phyloP scores from a whole-genome alignment of 345 rosid species.

The Salix suchowensis region DNA sequence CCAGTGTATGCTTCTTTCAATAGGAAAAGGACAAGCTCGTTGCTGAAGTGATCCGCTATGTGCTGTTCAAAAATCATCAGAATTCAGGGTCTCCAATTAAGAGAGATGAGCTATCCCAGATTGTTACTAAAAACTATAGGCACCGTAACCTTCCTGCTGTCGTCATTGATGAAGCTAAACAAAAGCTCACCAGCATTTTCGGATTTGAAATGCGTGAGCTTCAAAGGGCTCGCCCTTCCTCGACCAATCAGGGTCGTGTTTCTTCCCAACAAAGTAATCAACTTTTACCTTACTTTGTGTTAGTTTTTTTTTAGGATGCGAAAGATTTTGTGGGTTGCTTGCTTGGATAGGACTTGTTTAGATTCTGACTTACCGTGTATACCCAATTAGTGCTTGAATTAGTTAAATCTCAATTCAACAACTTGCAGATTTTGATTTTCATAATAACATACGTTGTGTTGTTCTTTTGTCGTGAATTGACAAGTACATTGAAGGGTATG shows the following conservation, averaged over 20 bases:
- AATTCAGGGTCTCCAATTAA: conserved; percentile 78
- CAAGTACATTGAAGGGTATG: not conserved
- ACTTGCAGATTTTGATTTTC: not conserved
- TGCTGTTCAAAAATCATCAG: conserved; percentile 73
- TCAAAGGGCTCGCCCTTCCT: conserved; percentile 56
- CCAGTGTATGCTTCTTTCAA: not conserved
- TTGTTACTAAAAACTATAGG: conserved; percentile 67
- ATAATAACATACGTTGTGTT: not conserved
- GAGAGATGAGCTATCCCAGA: conserved; percentile 83
- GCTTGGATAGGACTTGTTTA: not conserved
- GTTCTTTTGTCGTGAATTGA: not conserved
- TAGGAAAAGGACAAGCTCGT: conserved; percentile 92
- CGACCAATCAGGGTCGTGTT: conserved; percentile 41
- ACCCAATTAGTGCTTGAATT: not conserved
- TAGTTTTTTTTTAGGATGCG: not conserved
- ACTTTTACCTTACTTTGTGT: not conserved
- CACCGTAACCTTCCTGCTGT: conserved; percentile 60
- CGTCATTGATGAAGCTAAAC: conserved; percentile 64
- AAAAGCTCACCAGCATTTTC: conserved; percentile 55
- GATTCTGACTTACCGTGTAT: not conserved
- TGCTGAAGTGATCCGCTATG: conserved; percentile 72
- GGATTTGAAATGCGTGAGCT: conserved; percentile 84
- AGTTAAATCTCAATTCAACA: not conserved
- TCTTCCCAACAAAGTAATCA: conserved; percentile 51
- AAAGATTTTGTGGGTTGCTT: not conserved